Evolutionary conservation across 176 grass and related monocot species (phyloP).

Genomic region (Juncus inflexus): DNA sequence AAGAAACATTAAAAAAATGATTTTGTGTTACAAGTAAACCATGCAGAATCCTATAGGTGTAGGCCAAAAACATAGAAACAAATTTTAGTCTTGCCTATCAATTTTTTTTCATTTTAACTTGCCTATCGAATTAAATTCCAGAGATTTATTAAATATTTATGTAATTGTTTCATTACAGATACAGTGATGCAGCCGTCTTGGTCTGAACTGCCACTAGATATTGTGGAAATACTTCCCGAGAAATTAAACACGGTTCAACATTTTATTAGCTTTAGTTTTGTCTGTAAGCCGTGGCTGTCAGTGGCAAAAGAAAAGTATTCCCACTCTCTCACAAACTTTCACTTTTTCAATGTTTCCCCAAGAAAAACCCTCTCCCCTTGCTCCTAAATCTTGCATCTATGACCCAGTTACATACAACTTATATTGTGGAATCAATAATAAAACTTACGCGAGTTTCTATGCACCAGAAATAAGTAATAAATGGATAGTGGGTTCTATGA

Average conservation of each 20-base stretch:
- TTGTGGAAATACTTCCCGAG: constrained; percentile 2
- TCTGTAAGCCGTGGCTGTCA: constrained; percentile 13
- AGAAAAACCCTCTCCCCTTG: constrained; percentile 1
- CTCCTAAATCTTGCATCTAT: constrained; percentile 1
- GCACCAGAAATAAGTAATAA: background rate
- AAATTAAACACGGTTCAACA: constrained; percentile 1
- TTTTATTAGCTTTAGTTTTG: background rate
- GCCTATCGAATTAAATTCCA: too few species aligned
- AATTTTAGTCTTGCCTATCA: too few species aligned
- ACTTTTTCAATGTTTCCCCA: background rate
- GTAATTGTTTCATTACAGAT: too few species aligned
- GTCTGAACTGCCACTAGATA: constrained; percentile 17
- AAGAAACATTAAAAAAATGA: too few species aligned
- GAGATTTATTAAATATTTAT: too few species aligned
- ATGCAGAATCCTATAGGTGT: too few species aligned
- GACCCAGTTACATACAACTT: background rate
- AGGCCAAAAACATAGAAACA: too few species aligned
- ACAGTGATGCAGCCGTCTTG: too few species aligned
- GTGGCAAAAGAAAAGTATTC: background rate
- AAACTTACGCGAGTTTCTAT: background rate
- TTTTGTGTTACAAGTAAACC: too few species aligned
- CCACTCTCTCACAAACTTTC: background rate
- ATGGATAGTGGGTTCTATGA: background rate
- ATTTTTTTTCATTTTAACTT: too few species aligned
- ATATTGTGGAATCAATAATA: background rate